Conservation (phyloP, 1,284 basidiomycete species). For the Boletellus sp. region DNA sequence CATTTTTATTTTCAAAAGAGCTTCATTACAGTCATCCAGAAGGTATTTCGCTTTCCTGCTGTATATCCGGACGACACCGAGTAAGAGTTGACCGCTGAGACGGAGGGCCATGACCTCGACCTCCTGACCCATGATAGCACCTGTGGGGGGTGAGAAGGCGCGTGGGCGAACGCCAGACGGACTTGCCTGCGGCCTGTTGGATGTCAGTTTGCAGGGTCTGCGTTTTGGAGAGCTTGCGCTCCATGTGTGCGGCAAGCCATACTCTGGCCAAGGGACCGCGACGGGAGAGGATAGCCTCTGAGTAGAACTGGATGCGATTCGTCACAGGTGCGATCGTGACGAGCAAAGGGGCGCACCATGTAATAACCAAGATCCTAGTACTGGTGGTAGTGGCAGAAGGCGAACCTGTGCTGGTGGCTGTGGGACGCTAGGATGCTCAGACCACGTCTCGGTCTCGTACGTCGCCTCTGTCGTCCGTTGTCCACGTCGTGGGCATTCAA, state of each 20-base stretch:
- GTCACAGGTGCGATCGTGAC: background rate
- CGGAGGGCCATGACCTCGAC: constrained; percentile 89
- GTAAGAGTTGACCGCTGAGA: constrained; percentile 89
- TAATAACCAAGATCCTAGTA: background rate
- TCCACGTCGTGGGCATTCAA: constrained; percentile 29
- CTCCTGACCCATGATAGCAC: constrained; percentile 87
- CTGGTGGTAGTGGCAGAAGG: background rate
- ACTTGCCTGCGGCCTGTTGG: constrained; percentile 84
- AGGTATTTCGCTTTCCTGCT: constrained; percentile 97
- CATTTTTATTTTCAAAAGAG: constrained; percentile 93
- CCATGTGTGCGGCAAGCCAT: constrained; percentile 99
- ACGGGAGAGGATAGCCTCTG: constrained; percentile 88
- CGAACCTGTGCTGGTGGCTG: background rate
- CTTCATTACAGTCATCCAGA: constrained; percentile 96
- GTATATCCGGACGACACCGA: constrained; percentile 97
- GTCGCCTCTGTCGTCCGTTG: background rate
- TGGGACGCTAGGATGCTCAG: background rate
- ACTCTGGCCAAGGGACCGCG: constrained; percentile 93
- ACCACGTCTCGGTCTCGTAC: no score
- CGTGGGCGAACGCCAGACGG: background rate
- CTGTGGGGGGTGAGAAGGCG: constrained; percentile 37
- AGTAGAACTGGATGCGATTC: constrained; percentile 67
- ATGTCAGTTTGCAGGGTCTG: constrained; percentile 94
- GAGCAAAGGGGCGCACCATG: constrained; percentile 26
- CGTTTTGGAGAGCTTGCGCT: constrained; percentile 94